Base-by-base conservation (phyloP, 345 rosid genomes). In the Lumnitzera littorea region DNA sequence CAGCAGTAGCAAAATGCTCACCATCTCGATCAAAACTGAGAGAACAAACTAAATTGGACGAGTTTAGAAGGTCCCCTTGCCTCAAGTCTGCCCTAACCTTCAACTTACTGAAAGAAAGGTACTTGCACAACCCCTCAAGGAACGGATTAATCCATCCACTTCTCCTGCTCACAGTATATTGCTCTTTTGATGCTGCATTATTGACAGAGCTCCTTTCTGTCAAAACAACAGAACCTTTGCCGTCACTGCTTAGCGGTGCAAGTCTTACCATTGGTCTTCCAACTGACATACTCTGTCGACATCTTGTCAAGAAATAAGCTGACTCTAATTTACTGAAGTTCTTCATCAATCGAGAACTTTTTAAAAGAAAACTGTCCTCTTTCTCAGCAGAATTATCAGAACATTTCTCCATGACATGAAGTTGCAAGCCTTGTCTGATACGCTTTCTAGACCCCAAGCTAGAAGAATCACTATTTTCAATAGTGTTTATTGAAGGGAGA, bases 81-180 rank as follows among this genome's bases (percentile, higher is more conserved):
- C 86, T 86, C 76, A 94, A 74, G 70, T 94, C 84, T 46, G 99
- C 97, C 65, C 83, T 90, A 55, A 90, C 92, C 79, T 77, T 86
- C 49, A 90, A 72, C 76, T 84, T 83, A 68, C 86, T 90, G 80
- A 82, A 83, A 59, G 96, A 82, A 51, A 94, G 72, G 62, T 90
- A 90, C 71, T 76, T 94, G 91, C 99, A 90, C 67, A 94, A 73
- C 50, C 96, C 97, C 79, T 90, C 96, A 8, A 94, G 96, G 65
- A 94, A 90, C 17, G 99, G 97, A 72, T 82, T 82, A 61, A 94
- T 88, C 99, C 99, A 94, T 69, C 84, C 89, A 43, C 81, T 78
- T 61, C 73, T 74, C 70, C 71, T 82, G 57, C 72, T 62, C 60
- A 76, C 86, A 61, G 11, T 58, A 55, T 48, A 52, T 52, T 13